phyloP scores from a whole-genome alignment of 1,139 yeast genomes.

The Zygosaccharomyces sapae region DNA sequence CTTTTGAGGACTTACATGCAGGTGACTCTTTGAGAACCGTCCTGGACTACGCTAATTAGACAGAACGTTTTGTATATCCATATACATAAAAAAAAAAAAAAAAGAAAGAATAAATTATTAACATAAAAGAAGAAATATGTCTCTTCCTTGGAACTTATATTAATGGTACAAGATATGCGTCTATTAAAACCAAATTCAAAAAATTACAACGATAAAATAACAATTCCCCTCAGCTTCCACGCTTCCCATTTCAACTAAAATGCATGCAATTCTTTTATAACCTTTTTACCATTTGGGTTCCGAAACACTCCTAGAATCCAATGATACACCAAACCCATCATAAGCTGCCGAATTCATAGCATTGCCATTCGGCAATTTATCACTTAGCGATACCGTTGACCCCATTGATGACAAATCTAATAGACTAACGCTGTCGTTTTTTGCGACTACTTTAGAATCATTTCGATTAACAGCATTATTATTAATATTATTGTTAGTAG shows the following conservation, averaged over 20 bases:
- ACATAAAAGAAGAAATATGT: not conserved
- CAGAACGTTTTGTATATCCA: not conserved
- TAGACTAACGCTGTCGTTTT: conserved; percentile 12
- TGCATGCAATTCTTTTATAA: conserved; percentile 4
- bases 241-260: conserved; percentile 1
- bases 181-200: conserved; percentile 4
- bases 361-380: conserved; percentile 8
- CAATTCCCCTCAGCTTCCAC: conserved; percentile 3
- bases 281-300: conserved; percentile 20
- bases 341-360: conserved; percentile 6
- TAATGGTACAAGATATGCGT: conserved; percentile 7
- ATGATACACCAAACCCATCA: conserved; percentile 16
- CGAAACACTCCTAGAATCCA: conserved; percentile 19
- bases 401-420: conserved; percentile 13
- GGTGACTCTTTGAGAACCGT: conserved; percentile 96
- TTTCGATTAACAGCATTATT: conserved; percentile 4
- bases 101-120: not conserved
- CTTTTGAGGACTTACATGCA: conserved; percentile 90
- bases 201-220: conserved; percentile 3
- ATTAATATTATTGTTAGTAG: conserved; percentile 1
- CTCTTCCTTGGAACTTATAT: not conserved
- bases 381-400: conserved; percentile 11
- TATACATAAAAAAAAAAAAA: not conserved
- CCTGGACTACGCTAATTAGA: conserved; percentile 37
- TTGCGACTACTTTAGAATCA: conserved; percentile 6